Evolutionary conservation across 148 eudicot species (phyloP).

Genomic region (Gaultheria prostrata): DNA sequence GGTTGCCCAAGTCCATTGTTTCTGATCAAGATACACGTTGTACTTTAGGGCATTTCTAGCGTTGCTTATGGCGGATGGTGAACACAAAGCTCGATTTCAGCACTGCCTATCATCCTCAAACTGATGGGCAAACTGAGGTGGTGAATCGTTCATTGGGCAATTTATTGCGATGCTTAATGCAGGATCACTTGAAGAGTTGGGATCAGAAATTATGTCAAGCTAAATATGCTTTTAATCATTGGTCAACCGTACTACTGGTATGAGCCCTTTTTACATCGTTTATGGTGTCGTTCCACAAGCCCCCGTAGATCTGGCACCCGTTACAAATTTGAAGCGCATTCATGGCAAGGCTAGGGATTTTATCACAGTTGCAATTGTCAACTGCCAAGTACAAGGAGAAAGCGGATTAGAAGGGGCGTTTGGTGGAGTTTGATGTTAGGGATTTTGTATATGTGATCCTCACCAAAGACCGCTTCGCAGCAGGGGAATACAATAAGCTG

Average conservation of each 20-base stretch:
- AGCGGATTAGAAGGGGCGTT: too few relatives aligned
- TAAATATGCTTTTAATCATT: not conserved
- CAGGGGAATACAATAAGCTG: not conserved
- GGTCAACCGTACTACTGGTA: not conserved
- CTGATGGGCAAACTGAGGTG: too few relatives aligned
- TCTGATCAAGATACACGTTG: too few relatives aligned
- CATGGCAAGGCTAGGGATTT: not conserved
- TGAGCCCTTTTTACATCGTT: not conserved
- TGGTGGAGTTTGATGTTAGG: not conserved
- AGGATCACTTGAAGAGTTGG: not conserved
- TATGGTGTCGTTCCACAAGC: not conserved
- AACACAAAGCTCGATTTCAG: too few relatives aligned
- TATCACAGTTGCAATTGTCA: too few relatives aligned
- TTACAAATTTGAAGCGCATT: not conserved
- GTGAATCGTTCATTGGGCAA: too few relatives aligned
- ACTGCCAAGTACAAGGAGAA: too few relatives aligned
- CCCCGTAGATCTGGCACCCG: not conserved
- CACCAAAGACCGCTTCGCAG: not conserved
- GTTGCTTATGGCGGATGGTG: too few relatives aligned
- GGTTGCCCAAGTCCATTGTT: too few relatives aligned
- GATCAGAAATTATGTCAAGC: not conserved
- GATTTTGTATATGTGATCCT: not conserved
- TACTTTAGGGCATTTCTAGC: too few relatives aligned
- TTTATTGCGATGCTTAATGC: not conserved
- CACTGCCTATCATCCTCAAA: too few relatives aligned